Conservation (phyloP, 495 filamentous ascomycete species). For the Xylaria intraflava region DNA sequence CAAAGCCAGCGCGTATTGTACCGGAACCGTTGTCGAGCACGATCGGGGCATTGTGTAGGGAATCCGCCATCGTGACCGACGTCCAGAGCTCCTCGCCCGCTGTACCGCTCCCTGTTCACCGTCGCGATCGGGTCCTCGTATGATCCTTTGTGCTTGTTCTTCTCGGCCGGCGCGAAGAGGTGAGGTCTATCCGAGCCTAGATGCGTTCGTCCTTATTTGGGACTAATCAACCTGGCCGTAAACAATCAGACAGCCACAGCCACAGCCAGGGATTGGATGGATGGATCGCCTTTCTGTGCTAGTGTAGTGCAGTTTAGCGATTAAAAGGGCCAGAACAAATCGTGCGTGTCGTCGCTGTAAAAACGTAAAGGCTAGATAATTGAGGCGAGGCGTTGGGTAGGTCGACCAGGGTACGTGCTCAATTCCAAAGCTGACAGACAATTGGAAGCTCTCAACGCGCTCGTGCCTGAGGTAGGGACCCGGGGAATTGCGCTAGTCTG, state of each 20-base stretch:
- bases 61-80: slow-evolving; percentile 62
- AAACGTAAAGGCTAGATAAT: not conserved
- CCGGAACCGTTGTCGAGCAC: slow-evolving; percentile 99
- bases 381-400: too few species aligned
- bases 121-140: not conserved
- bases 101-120: slow-evolving; percentile 8
- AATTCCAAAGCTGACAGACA: not conserved
- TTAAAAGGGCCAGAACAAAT: not conserved
- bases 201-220: not conserved
- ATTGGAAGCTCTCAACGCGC: not conserved
- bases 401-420: not conserved
- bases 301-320: not conserved
- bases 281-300: not conserved
- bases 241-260: not conserved
- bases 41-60: slow-evolving; percentile 92
- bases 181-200: not conserved
- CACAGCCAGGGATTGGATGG: not conserved
- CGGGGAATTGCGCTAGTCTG: not conserved
- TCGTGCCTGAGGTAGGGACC: not conserved
- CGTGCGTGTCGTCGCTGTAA: not conserved
- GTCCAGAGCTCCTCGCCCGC: slow-evolving; percentile 7
- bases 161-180: not conserved
- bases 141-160: not conserved
- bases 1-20: slow-evolving; percentile 94
- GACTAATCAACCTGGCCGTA: not conserved